These are phyloP conservation scores for Pharus latifolius DNA, from an alignment of 176 grass and related monocot species.

Conservation along the genomic window DNA sequence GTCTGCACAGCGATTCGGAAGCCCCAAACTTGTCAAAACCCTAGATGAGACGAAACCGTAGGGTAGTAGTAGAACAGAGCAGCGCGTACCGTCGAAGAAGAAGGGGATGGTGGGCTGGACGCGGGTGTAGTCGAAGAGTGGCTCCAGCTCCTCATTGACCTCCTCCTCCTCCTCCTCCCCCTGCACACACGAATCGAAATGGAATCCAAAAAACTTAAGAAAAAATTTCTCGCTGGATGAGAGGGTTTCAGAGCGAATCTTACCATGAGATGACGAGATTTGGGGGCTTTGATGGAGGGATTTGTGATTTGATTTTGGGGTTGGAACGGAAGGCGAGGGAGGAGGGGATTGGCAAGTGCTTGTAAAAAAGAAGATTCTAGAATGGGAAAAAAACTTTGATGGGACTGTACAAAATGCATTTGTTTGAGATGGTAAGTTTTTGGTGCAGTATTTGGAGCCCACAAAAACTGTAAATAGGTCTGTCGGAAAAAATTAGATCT, in stretches of 20 bases:
- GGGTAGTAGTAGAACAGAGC: neutral
- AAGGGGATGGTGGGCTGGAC: constrained; percentile 50
- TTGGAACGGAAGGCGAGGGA: no score
- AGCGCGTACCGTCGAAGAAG: constrained; percentile 56
- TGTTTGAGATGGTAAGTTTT: no score
- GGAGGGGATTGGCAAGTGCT: no score
- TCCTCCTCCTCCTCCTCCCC: constrained; percentile 1
- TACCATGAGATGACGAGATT: constrained; percentile 17
- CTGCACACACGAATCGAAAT: constrained; percentile 1
- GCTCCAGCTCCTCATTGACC: constrained; percentile 58
- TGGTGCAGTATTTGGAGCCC: no score
- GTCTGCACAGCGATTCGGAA: constrained; percentile 31
- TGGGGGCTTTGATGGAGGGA: neutral
- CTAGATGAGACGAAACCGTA: constrained; percentile 9
- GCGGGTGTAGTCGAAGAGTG: constrained; percentile 86
- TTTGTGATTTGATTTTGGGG: neutral
- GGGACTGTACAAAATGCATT: no score
- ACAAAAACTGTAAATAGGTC: no score
- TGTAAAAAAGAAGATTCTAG: no score
- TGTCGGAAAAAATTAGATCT: no score
- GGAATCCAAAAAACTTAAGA: neutral
- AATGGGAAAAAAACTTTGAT: no score
- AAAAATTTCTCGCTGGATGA: neutral
- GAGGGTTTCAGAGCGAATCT: neutral
- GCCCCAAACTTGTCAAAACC: neutral